Conservation (phyloP, 2,329 filamentous ascomycete genomes). For the Bertia moriformis region DNA sequence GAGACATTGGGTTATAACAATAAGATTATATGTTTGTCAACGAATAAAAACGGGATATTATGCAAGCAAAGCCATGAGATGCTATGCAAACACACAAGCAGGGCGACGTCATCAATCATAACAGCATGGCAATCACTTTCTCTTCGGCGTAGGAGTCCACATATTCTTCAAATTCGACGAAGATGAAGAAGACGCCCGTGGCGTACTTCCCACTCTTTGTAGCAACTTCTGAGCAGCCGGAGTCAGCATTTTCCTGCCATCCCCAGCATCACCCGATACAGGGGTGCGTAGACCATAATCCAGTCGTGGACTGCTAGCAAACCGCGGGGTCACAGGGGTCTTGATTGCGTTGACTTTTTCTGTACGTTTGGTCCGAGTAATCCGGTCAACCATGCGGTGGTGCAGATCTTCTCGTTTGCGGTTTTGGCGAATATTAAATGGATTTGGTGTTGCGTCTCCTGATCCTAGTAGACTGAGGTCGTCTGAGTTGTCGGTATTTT, state of each 20-base stretch:
- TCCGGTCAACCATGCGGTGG: conserved; percentile 42
- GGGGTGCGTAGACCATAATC: conserved; percentile 9
- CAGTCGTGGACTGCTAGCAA: not conserved
- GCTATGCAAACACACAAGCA: conserved; percentile 3
- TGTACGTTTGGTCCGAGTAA: conserved; percentile 31
- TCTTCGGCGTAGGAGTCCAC: not conserved
- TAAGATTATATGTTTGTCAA: not conserved
- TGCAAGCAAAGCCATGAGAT: no score
- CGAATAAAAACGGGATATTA: not conserved
- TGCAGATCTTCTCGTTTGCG: conserved; percentile 45
- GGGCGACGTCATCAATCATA: not conserved
- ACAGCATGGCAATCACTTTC: not conserved
- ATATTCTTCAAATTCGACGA: not conserved
- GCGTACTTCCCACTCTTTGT: conserved; percentile 13
- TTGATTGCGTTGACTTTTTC: conserved; percentile 12
- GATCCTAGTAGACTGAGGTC: not conserved
- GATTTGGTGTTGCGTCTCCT: conserved; percentile 22
- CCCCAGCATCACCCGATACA: conserved; percentile 15
- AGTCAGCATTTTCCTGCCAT: conserved; percentile 19
- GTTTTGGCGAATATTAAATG: conserved; percentile 40
- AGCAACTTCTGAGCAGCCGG: conserved; percentile 28
- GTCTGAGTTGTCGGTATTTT: conserved; percentile 3
- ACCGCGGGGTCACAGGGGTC: not conserved
- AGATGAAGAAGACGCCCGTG: not conserved
- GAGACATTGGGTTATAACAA: not conserved